Conservation (phyloP, 2,329 filamentous ascomycete genomes). For the Monosporascus sp. region DNA sequence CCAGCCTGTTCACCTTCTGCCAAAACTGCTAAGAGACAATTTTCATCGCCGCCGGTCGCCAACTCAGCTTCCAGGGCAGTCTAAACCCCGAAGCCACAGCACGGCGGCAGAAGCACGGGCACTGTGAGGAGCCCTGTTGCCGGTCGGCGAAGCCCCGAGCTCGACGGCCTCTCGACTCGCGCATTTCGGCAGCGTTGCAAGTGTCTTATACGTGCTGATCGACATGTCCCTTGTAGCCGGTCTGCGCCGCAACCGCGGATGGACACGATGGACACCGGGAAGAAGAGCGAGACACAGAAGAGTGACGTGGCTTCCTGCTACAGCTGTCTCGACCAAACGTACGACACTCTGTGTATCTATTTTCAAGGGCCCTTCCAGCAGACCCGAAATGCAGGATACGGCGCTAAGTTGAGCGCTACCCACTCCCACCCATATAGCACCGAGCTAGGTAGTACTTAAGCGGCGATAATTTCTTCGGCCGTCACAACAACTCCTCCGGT, state of each 20-base stretch:
- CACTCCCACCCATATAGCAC: too few relatives aligned
- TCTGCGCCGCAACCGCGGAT: conserved; percentile 20
- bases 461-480: too few relatives aligned
- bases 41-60: conserved; percentile 21
- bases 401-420: too few relatives aligned
- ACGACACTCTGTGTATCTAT: too few relatives aligned
- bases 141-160: conserved; percentile 17
- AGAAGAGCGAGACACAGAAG: conserved; percentile 13
- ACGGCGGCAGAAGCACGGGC: conserved; percentile 20
- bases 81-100: conserved; percentile 15
- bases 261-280: conserved; percentile 21
- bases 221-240: conserved; percentile 11
- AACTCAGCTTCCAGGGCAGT: conserved; percentile 23
- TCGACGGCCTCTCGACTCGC: conserved; percentile 17
- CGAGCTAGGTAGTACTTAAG: too few relatives aligned
- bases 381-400: too few relatives aligned
- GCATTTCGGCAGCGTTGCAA: conserved; percentile 19
- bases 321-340: too few relatives aligned
- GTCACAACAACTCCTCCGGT: too few relatives aligned
- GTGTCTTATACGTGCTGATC: conserved; percentile 22
- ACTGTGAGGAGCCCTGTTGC: conserved; percentile 22
- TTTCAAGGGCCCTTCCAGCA: too few relatives aligned
- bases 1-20: conserved; percentile 23
- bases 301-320: conserved; percentile 2
- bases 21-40: conserved; percentile 21